phyloP scores from a whole-genome alignment of 1,139 yeast genomes.

The Protomyces inouyei region DNA sequence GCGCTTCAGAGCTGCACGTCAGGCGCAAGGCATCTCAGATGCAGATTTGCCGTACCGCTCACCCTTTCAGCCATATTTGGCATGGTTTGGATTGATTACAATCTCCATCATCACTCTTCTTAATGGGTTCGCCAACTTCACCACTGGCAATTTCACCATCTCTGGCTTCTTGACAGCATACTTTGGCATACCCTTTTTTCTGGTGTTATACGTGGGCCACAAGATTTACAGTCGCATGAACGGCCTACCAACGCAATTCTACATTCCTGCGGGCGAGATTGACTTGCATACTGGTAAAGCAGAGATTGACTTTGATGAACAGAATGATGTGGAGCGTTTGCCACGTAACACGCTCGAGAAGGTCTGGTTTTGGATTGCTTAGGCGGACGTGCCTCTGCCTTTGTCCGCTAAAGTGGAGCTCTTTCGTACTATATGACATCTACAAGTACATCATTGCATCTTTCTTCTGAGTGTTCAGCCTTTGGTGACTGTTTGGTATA shows the following conservation, averaged over 20 bases:
- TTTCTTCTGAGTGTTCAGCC: no score
- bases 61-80: constrained; percentile 55
- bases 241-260: not conserved
- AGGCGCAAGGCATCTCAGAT: constrained; percentile 30
- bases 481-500: no score
- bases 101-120: constrained; percentile 59
- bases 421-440: no score
- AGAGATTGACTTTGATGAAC: constrained; percentile 26
- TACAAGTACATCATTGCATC: no score
- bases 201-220: constrained; percentile 50
- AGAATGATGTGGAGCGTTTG: constrained; percentile 2
- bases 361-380: constrained; percentile 22
- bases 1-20: constrained; percentile 32
- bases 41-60: constrained; percentile 40
- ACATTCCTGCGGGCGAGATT: constrained; percentile 14
- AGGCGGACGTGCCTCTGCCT: not conserved
- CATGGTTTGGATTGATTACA: constrained; percentile 43
- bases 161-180: constrained; percentile 57
- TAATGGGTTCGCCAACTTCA: constrained; percentile 62
- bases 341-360: constrained; percentile 16
- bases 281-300: constrained; percentile 25
- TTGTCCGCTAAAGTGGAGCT: no score
- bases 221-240: constrained; percentile 38
- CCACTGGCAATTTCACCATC: constrained; percentile 52
- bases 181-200: constrained; percentile 51